Conservation (phyloP, 768 basidiomycete species). For the Amanita rimosa region DNA sequence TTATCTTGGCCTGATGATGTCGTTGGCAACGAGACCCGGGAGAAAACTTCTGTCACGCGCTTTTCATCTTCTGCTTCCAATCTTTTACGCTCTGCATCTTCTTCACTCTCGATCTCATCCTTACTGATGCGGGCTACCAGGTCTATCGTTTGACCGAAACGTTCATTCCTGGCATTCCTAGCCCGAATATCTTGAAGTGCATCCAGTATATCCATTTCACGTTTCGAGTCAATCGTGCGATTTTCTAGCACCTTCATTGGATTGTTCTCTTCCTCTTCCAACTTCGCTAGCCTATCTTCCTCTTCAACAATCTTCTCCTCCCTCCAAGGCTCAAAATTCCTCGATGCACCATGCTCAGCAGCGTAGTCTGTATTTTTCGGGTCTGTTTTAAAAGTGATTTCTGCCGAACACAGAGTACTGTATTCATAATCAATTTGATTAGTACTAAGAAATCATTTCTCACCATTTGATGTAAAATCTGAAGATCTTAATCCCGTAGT, state of each 20-base stretch:
- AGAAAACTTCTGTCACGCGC: slow-evolving; percentile 79
- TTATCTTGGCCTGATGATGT: slow-evolving; percentile 11
- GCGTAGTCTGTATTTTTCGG: slow-evolving; percentile 93
- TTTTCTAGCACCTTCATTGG: slow-evolving; percentile 97
- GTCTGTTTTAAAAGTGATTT: slow-evolving; percentile 99
- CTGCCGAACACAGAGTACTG: slow-evolving; percentile 91
- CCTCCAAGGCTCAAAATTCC: slow-evolving; percentile 97
- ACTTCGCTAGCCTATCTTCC: slow-evolving; percentile 72
- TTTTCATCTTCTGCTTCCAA: slow-evolving; percentile 91
- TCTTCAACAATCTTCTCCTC: slow-evolving; percentile 71
- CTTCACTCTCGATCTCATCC: slow-evolving; percentile 70
- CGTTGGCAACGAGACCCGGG: slow-evolving; percentile 45
- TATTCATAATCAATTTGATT: not conserved
- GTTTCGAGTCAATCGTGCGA: slow-evolving; percentile 82
- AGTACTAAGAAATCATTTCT: slow-evolving; percentile 12
- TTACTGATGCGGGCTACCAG: slow-evolving; percentile 47
- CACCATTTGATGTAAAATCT: slow-evolving; percentile 89
- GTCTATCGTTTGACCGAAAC: slow-evolving; percentile 67
- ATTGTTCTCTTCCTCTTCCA: slow-evolving; percentile 91
- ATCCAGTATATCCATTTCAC: slow-evolving; percentile 98
- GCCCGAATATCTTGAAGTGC: slow-evolving; percentile 88
- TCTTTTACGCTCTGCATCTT: slow-evolving; percentile 54
- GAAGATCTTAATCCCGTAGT: slow-evolving; percentile 97
- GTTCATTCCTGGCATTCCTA: slow-evolving; percentile 80
- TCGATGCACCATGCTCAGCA: slow-evolving; percentile 93